Conservation (phyloP, 768 basidiomycete genomes). For the Suillus luteus region DNA sequence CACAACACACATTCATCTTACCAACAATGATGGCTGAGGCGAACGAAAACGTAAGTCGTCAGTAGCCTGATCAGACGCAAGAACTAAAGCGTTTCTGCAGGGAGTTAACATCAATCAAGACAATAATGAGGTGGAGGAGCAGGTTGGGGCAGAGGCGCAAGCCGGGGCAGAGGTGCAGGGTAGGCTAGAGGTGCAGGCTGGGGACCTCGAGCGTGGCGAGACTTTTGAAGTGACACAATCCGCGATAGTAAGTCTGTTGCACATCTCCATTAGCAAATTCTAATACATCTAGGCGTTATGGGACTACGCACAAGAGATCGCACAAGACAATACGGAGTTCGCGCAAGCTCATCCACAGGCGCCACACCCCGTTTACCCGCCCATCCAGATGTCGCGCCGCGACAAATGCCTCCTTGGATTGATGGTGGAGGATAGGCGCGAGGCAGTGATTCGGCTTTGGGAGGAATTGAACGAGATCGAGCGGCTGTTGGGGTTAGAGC, state of each 20-base stretch:
- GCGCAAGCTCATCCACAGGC: not conserved
- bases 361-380: not conserved
- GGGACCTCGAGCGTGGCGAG: not conserved
- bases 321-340: not conserved
- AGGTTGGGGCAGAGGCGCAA: not conserved
- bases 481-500: too few relatives aligned
- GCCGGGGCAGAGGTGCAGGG: not conserved
- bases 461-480: too few relatives aligned
- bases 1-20: not conserved
- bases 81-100: not conserved
- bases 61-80: not conserved
- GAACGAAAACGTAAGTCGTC: not conserved
- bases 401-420: not conserved
- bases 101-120: not conserved
- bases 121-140: not conserved
- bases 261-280: not conserved
- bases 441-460: too few relatives aligned
- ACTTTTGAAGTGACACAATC: not conserved
- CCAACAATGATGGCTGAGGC: not conserved
- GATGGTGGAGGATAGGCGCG: too few relatives aligned
- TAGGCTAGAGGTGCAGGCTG: too few relatives aligned
- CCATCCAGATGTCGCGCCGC: not conserved
- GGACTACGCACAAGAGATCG: not conserved
- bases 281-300: not conserved
- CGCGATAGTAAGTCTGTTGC: not conserved